Base-by-base conservation (phyloP, 2,329 filamentous ascomycete species). In the Aspergillus tubingensis region DNA sequence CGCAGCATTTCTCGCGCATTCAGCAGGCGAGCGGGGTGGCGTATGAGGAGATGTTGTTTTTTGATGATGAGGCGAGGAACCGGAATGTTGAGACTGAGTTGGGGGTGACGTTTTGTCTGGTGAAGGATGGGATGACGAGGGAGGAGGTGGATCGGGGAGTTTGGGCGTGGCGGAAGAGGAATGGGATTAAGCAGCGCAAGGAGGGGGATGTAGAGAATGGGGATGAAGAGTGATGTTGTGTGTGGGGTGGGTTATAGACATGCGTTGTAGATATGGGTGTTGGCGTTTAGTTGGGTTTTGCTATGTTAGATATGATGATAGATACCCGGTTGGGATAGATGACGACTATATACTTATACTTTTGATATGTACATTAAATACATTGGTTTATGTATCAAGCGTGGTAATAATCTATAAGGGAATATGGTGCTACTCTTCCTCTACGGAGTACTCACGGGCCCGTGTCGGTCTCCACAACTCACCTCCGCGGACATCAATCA, bases 21-120 rank as follows among this genome's bases (percentile, higher is more conserved):
- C 85, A 89, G 8, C 85, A 88, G 73, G 83, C 86, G 58, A 92
- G 89, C 13, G 87, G 87, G 1, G 76, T 97, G 2, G 79, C 81
- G 5, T 96, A 86, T 70, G 85, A 89, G 65, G 91, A 97, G 51
- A 96, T 98, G 89, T 75, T 98, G 36, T 98, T 98, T 76, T 98
- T 98, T 67, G 94, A 98, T 68, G 94, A 98, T 69, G 94, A 98
- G 83, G 82, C 83, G 55, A 80, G 94, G 62, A 98, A 98, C 72
- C 82, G 86, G 60, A 92, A 97, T 72, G 94, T 96, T 0, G 86
- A 89, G 76, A 77, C 73, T 1, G 80, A 83, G 49, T 70, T 97
- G 53, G 93, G 93, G 0, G 90, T 96, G 3, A 91, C 90, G 0
- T 96, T 98, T 86, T 87, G 87, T 72, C 78, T 97, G 53, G 89